phyloP scores from a whole-genome alignment of 495 filamentous ascomycete species.

The Arthonia radiata region DNA sequence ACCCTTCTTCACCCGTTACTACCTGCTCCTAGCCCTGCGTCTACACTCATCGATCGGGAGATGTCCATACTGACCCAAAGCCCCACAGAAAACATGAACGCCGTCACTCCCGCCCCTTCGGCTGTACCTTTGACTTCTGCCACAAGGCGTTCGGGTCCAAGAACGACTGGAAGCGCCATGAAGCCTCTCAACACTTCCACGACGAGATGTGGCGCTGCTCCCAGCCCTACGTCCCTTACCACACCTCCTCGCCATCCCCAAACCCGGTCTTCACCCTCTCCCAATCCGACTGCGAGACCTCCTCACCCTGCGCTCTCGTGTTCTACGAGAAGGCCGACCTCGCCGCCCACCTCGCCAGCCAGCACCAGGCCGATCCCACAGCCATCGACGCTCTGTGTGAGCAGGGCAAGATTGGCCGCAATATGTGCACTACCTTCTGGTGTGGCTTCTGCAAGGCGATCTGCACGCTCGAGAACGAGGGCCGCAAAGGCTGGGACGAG shows the following conservation, averaged over 20 bases:
- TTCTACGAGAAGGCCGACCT: constrained; percentile 39
- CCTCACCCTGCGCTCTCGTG: too few relatives aligned
- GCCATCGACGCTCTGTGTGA: constrained; percentile 22
- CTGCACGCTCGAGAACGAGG: constrained; percentile 27
- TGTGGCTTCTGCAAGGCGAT: constrained; percentile 59
- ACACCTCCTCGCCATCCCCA: too few relatives aligned
- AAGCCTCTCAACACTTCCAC: constrained; percentile 65
- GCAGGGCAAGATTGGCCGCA: constrained; percentile 38
- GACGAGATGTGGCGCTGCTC: constrained; percentile 57
- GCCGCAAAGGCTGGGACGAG: constrained; percentile 39
- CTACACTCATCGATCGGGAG: too few relatives aligned
- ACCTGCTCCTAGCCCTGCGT: too few relatives aligned
- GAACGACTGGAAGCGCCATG: constrained; percentile 92
- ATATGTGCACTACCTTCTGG: constrained; percentile 52
- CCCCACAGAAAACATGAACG: constrained; percentile 70
- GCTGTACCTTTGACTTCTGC: constrained; percentile 57
- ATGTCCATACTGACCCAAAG: too few relatives aligned
- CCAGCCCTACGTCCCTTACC: constrained; percentile 7
- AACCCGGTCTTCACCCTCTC: too few relatives aligned
- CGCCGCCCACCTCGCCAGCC: constrained; percentile 20
- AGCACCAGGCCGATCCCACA: constrained; percentile 20
- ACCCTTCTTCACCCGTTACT: too few relatives aligned
- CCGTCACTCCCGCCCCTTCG: constrained; percentile 67
- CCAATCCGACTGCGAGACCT: too few relatives aligned
- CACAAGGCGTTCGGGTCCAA: constrained; percentile 70